Evolutionary conservation across 2,329 filamentous ascomycete species (phyloP).

Genomic region (Aureobasidium sp.): DNA sequence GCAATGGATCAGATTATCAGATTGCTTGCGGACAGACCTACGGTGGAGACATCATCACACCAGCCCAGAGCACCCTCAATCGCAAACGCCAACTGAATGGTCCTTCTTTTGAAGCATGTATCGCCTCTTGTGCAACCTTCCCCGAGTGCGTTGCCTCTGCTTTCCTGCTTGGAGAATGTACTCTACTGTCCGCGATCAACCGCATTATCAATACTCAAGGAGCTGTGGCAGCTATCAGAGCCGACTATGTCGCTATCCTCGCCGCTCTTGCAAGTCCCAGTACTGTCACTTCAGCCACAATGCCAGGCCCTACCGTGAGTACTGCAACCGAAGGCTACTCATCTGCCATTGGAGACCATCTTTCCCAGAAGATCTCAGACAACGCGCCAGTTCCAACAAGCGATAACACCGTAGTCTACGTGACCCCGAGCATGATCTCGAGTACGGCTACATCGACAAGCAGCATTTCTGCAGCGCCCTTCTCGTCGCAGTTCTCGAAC

Average conservation of each 20-base stretch:
- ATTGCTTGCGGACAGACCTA: slow-evolving; percentile 6
- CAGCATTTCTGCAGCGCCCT: not conserved
- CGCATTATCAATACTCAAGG: not conserved
- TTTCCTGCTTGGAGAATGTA: not conserved
- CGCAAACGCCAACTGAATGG: not conserved
- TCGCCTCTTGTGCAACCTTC: not conserved
- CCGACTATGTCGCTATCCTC: not conserved
- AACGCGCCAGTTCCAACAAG: slow-evolving; percentile 3
- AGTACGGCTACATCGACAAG: not conserved
- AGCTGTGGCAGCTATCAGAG: slow-evolving; percentile 8
- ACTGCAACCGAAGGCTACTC: not conserved
- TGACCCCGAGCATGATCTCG: not conserved
- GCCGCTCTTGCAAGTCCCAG: not conserved
- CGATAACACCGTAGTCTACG: not conserved
- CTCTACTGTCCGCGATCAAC: slow-evolving; percentile 1
- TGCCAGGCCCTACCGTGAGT: not conserved
- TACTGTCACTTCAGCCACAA: not conserved
- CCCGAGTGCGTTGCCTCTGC: not conserved
- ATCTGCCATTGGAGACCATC: not conserved
- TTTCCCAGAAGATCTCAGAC: not conserved
- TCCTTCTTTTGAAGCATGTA: slow-evolving; percentile 2
- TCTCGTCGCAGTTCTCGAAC: not conserved
- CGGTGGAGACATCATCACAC: not conserved
- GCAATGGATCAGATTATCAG: not conserved
- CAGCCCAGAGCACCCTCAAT: not conserved